phyloP scores from a whole-genome alignment of 352 stramenopile genomes.

The Phytophthora cactorum region DNA sequence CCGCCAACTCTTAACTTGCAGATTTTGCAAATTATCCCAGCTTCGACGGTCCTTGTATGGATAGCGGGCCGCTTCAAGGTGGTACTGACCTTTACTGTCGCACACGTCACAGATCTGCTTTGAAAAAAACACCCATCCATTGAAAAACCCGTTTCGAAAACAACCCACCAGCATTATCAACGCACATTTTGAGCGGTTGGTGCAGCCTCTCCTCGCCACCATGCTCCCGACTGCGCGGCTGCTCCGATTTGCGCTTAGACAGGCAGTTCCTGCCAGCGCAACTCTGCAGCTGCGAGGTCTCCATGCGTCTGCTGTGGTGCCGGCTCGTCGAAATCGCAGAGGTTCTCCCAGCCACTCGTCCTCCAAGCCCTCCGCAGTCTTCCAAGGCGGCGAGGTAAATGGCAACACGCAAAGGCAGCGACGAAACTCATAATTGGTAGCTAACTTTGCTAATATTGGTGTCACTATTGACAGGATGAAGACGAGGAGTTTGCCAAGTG shows the following conservation, averaged over 20 bases:
- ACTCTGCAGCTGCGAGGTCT: conserved; percentile 39
- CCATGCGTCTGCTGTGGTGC: conserved; percentile 42
- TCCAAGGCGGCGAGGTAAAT: conserved; percentile 44
- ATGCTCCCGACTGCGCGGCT: conserved; percentile 32
- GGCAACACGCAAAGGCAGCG: neutral
- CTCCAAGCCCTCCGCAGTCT: conserved; percentile 32
- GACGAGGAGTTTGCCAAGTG: conserved; percentile 55
- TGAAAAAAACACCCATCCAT: neutral
- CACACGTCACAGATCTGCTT: neutral
- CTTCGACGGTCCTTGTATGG: too few species aligned
- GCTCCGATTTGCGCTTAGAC: conserved; percentile 32
- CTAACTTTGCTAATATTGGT: conserved; percentile 2
- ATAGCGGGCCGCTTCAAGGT: too few species aligned
- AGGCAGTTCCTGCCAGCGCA: conserved; percentile 10
- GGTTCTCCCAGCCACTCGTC: conserved; percentile 24
- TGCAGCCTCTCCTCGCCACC: conserved; percentile 7
- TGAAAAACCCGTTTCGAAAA: neutral
- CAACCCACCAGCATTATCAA: neutral
- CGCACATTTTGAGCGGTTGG: conserved; percentile 30
- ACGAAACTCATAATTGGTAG: neutral
- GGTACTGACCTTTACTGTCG: neutral
- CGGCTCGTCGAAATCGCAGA: conserved; percentile 56
- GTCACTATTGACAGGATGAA: conserved; percentile 29
- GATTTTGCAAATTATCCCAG: too few species aligned
- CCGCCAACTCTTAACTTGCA: too few species aligned